phyloP scores from a whole-genome alignment of 345 rosid genomes.

The Microthlaspi erraticum region DNA sequence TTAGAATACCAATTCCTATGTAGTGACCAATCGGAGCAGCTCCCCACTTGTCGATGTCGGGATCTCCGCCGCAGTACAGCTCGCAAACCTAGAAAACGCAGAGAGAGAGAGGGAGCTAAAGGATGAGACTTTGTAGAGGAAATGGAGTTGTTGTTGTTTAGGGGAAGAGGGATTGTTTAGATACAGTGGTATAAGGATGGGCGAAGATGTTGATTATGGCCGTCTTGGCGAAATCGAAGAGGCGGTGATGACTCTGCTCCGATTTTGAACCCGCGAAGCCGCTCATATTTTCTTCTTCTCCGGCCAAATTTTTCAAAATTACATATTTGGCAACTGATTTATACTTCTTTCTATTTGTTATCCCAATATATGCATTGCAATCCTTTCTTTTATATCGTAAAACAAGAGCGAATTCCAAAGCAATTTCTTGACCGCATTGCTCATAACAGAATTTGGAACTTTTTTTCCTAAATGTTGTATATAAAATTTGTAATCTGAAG shows the following conservation, averaged over 20 bases:
- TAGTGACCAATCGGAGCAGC: conserved; percentile 70
- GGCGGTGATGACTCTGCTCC: conserved; percentile 80
- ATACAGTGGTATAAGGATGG: conserved; percentile 85
- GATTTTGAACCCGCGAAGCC: conserved; percentile 50
- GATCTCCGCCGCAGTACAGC: conserved; percentile 79
- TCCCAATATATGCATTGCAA: not conserved
- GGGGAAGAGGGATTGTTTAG: conserved; percentile 4
- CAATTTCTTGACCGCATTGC: not conserved
- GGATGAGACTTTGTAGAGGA: conserved; percentile 26
- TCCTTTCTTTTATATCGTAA: not conserved
- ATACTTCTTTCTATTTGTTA: not conserved
- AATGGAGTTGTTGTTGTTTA: not conserved
- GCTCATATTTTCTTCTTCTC: conserved; percentile 51
- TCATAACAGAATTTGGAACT: not conserved
- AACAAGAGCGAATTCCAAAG: too few species aligned
- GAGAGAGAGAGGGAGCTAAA: not conserved
- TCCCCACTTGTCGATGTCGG: conserved; percentile 80
- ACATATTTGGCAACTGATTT: conserved; percentile 15
- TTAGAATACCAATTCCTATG: conserved; percentile 73
- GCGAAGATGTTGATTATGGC: conserved; percentile 87
- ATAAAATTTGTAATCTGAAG: not conserved
- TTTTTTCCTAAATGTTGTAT: not conserved
- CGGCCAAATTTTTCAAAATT: conserved; percentile 5
- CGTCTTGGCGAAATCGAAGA: conserved; percentile 79
- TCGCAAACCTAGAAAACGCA: conserved; percentile 68